Conservation (phyloP, 2,329 filamentous ascomycete species). For the Colletotrichum plurivorum region DNA sequence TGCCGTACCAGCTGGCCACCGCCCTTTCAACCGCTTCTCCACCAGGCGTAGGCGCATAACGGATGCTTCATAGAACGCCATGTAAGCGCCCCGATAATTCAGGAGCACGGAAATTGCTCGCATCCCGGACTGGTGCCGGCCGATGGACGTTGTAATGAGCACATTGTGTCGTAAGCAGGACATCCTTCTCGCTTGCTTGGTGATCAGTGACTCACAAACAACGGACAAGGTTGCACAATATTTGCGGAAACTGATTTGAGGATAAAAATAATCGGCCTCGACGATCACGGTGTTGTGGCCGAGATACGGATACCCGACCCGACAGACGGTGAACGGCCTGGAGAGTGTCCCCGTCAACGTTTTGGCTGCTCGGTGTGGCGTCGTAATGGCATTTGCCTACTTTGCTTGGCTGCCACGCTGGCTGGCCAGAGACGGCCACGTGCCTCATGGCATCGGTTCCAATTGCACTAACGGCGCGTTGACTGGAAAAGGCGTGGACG, state of each 20-base stretch:
- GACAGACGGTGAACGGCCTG: too few species aligned
- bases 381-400: not conserved
- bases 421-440: not conserved
- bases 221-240: not conserved
- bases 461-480: too few species aligned
- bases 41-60: constrained; percentile 6
- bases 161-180: not conserved
- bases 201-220: not conserved
- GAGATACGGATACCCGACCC: not conserved
- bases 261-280: constrained; percentile 13
- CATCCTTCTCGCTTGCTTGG: too few species aligned
- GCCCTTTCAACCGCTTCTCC: not conserved
- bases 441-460: not conserved
- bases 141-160: not conserved
- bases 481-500: not conserved
- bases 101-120: constrained; percentile 28
- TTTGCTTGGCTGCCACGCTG: constrained; percentile 9
- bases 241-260: constrained; percentile 5
- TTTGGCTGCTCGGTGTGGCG: constrained; percentile 16
- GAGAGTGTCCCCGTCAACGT: not conserved
- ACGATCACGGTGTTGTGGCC: constrained; percentile 8
- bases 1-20: not conserved
- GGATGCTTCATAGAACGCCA: constrained; percentile 1
- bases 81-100: constrained; percentile 14
- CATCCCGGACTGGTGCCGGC: constrained; percentile 1